phyloP scores from a whole-genome alignment of 495 filamentous ascomycete genomes.

The Podospora sp. region DNA sequence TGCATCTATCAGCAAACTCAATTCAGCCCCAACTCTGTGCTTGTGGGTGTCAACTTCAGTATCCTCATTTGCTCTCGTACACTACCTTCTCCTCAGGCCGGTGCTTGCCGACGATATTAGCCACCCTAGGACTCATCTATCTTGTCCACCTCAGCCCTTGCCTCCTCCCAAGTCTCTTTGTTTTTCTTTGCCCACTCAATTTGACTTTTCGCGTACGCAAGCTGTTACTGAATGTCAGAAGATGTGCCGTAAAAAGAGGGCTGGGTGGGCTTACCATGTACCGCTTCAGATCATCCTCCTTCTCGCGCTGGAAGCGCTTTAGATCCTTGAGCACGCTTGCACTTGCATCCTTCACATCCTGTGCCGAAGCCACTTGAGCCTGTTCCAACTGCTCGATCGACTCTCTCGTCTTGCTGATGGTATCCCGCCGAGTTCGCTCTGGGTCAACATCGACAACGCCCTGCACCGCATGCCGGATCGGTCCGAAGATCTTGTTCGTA shows the following conservation, averaged over 20 bases:
- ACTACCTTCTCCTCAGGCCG: not conserved
- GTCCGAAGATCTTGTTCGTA: conserved; percentile 90
- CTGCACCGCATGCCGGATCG: conserved; percentile 90
- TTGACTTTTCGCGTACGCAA: conserved; percentile 91
- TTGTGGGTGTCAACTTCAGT: not conserved
- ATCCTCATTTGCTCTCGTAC: not conserved
- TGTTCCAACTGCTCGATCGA: conserved; percentile 75
- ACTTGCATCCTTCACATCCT: conserved; percentile 90
- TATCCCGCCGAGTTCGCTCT: conserved; percentile 86
- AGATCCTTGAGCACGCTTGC: conserved; percentile 83
- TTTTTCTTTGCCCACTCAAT: conserved; percentile 99
- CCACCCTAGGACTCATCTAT: conserved; percentile 57
- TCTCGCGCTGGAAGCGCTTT: conserved; percentile 88
- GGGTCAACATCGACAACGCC: conserved; percentile 96
- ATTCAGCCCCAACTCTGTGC: not conserved
- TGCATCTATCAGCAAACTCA: too few relatives aligned
- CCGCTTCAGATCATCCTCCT: conserved; percentile 88
- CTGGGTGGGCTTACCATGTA: conserved; percentile 71
- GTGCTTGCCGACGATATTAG: not conserved
- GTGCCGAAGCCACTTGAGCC: conserved; percentile 79
- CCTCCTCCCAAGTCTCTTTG: conserved; percentile 94
- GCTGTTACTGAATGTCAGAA: conserved; percentile 52
- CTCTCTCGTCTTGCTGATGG: conserved; percentile 93
- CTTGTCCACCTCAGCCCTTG: conserved; percentile 88
- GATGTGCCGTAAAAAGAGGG: not conserved